A percentile compares a stretch with the other conserved stretches of the same genome.
These are phyloP conservation scores for Grosmannia huntii DNA, from an alignment of 2,329 filamentous ascomycete species.

Conservation along the genomic window DNA sequence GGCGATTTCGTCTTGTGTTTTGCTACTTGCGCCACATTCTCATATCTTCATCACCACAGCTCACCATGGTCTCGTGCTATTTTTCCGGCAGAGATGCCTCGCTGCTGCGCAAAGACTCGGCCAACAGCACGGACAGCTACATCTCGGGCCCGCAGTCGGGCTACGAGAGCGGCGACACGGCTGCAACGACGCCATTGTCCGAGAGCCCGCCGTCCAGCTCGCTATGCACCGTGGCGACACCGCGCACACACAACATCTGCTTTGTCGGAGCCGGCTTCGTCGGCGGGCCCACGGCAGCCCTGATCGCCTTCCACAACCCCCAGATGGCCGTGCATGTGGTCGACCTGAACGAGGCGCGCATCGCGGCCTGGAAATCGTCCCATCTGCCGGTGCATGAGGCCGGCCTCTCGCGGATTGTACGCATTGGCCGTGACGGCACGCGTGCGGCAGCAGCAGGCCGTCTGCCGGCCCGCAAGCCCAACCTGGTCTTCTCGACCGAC, in stretches of 20 bases:
- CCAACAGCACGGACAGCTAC: background rate
- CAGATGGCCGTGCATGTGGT: too few species aligned
- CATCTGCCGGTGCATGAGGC: conserved; percentile 2
- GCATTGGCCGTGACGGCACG: conserved; percentile 1
- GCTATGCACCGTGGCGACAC: background rate
- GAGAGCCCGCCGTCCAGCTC: background rate
- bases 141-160: too few species aligned
- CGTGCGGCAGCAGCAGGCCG: background rate
- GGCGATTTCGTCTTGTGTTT: too few species aligned
- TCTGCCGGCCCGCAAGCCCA: background rate
- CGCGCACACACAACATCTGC: background rate
- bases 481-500: conserved; percentile 2
- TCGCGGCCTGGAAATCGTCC: background rate
- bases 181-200: background rate
- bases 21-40: too few species aligned
- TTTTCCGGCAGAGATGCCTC: background rate
- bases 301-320: too few species aligned
- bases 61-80: background rate
- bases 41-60: too few species aligned
- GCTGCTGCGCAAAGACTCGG: background rate
- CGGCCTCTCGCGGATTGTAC: background rate
- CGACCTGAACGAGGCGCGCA: too few species aligned
- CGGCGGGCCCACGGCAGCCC: too few species aligned
- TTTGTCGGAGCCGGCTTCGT: conserved; percentile 5
- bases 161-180: background rate